phyloP scores from a whole-genome alignment of 1,284 basidiomycete genomes.

The Cutaneotrichosporon dermatis region DNA sequence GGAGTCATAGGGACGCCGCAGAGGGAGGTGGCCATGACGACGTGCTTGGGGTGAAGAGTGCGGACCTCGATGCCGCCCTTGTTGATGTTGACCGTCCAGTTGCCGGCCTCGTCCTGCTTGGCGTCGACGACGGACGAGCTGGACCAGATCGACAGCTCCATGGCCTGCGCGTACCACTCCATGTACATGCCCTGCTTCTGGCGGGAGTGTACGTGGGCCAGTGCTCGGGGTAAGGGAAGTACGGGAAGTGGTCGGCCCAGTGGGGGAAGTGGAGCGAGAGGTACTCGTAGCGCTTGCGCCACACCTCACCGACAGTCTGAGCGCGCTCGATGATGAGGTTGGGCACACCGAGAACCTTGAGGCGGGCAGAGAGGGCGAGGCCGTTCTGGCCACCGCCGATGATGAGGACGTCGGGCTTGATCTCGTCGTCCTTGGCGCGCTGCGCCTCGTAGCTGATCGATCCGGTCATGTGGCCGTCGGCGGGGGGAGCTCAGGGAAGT shows the following conservation, averaged over 20 bases:
- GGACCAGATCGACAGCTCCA: constrained; percentile 41
- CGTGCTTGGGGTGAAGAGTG: constrained; percentile 51
- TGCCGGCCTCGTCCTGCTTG: constrained; percentile 49
- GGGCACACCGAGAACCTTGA: constrained; percentile 47
- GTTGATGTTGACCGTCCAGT: constrained; percentile 57
- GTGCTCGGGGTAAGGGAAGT: constrained; percentile 47
- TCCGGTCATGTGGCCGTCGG: constrained; percentile 31
- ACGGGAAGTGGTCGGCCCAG: constrained; percentile 52
- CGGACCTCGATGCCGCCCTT: constrained; percentile 49
- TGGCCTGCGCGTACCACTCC: constrained; percentile 34
- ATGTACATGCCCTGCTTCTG: constrained; percentile 38
- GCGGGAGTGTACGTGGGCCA: constrained; percentile 64
- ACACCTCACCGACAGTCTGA: constrained; percentile 46
- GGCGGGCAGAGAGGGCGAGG: constrained; percentile 45
- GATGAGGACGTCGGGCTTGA: constrained; percentile 52
- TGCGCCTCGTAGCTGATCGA: constrained; percentile 16
- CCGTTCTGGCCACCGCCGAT: constrained; percentile 51
- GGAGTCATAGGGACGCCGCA: constrained; percentile 24
- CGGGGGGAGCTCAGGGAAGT: constrained; percentile 49
- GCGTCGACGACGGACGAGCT: constrained; percentile 52
- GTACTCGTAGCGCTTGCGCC: constrained; percentile 56
- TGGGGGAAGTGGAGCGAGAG: constrained; percentile 62
- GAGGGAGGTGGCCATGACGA: constrained; percentile 35
- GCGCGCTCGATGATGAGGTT: constrained; percentile 48
- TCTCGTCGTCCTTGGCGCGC: constrained; percentile 21